These are phyloP conservation scores for Trichomonas vaginalis DNA, from an alignment of 208 protist genomes.

Conservation along the genomic window DNA sequence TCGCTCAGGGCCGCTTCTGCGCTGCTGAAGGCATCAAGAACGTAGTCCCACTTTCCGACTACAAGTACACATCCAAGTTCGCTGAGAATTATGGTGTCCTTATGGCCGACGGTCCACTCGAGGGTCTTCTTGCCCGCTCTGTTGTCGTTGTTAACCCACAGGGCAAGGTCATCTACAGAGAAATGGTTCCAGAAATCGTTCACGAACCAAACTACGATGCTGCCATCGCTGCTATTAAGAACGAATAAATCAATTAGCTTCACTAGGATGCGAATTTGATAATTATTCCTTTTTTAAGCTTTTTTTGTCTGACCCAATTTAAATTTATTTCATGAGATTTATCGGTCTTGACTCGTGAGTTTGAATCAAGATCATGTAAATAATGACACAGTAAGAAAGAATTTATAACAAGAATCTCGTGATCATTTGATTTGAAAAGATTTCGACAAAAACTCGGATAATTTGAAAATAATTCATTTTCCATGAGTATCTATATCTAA, in stretches of 20 bases:
- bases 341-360: no score
- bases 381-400: no score
- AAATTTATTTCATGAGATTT: no score
- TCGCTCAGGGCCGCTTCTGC: not conserved
- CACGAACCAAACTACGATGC: not conserved
- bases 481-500: no score
- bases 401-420: no score
- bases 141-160: not conserved
- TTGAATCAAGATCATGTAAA: no score
- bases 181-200: not conserved
- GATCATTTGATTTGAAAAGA: no score
- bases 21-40: not conserved
- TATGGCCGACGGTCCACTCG: not conserved
- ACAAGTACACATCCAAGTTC: not conserved
- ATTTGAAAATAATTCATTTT: no score
- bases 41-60: not conserved
- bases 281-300: no score
- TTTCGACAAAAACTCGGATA: no score
- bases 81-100: not conserved
- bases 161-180: not conserved
- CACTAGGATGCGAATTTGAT: no score
- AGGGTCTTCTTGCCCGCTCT: not conserved
- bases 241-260: not conserved
- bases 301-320: no score
- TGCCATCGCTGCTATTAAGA: not conserved